Evolutionary conservation across 345 rosid genomes (phyloP).

Genomic region (Leavenworthia alabamica): DNA sequence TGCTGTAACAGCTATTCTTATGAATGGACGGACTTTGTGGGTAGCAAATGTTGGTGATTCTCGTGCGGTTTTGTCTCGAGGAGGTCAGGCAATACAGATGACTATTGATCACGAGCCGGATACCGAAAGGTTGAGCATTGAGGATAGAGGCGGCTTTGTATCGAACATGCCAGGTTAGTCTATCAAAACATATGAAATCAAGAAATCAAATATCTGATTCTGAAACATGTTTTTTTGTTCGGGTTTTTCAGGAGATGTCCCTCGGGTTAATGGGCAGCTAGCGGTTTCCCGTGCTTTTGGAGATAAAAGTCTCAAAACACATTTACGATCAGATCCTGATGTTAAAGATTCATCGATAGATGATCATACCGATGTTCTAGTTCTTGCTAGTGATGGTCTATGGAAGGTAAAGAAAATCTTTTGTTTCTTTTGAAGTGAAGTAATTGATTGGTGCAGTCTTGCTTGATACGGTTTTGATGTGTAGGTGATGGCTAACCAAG

Average conservation of each 20-base stretch:
- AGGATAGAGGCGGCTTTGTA: slow-evolving; percentile 61
- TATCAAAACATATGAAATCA: too few species aligned
- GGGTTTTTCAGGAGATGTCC: slow-evolving; percentile 77
- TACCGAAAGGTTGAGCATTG: slow-evolving; percentile 56
- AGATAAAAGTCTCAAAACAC: slow-evolving; percentile 60
- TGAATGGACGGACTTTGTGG: slow-evolving; percentile 50
- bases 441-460: neutral
- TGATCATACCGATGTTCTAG: slow-evolving; percentile 43
- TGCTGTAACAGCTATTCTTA: slow-evolving; percentile 62
- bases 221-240: too few species aligned
- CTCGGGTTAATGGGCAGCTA: slow-evolving; percentile 64
- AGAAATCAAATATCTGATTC: too few species aligned
- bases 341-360: slow-evolving; percentile 31
- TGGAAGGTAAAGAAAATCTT: slow-evolving; percentile 49
- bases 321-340: slow-evolving; percentile 68
- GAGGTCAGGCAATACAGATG: slow-evolving; percentile 59
- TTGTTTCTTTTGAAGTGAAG: neutral
- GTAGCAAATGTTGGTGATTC: slow-evolving; percentile 76
- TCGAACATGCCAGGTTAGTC: slow-evolving; percentile 82
- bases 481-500: slow-evolving; percentile 72
- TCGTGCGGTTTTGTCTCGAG: slow-evolving; percentile 52
- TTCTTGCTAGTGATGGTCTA: slow-evolving; percentile 69
- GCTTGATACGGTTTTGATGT: neutral
- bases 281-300: slow-evolving; percentile 75
- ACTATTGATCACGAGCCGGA: slow-evolving; percentile 60